A percentile compares a stretch with the other conserved stretches of the same genome.
These are phyloP conservation scores for Nicotiana attenuata DNA, from an alignment of 257 asterid species.

Conservation along the genomic window DNA sequence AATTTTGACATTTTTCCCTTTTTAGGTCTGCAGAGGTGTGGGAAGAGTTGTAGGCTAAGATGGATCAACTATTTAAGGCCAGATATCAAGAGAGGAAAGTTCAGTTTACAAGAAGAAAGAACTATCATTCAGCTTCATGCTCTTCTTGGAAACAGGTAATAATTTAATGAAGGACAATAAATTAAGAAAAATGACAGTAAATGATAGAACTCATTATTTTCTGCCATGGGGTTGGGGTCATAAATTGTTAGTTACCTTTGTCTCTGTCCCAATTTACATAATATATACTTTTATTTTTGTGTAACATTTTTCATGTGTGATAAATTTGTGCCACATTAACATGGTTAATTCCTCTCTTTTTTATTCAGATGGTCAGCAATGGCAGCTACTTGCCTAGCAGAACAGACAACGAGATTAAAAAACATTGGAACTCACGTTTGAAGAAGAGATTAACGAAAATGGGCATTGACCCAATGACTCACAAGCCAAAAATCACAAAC, in stretches of 20 bases:
- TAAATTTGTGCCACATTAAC: neutral
- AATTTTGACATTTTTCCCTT: neutral
- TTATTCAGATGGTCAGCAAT: slow-evolving; percentile 29
- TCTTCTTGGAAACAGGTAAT: slow-evolving; percentile 32
- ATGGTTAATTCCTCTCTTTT: neutral
- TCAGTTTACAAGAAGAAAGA: slow-evolving; percentile 25
- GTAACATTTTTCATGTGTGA: neutral
- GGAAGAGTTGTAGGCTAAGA: slow-evolving; percentile 29
- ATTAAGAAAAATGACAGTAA: neutral
- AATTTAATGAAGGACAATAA: neutral
- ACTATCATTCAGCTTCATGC: slow-evolving; percentile 35
- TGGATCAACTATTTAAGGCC: slow-evolving; percentile 30
- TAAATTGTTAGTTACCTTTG: neutral
- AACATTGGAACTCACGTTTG: slow-evolving; percentile 29
- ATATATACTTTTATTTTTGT: no score
- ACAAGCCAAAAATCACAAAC: slow-evolving; percentile 15
- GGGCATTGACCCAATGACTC: slow-evolving; percentile 33
- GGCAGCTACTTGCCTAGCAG: slow-evolving; percentile 21
- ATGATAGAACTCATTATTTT: neutral
- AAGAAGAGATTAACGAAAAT: slow-evolving; percentile 27
- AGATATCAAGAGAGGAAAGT: slow-evolving; percentile 25
- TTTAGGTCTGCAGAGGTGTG: slow-evolving; percentile 23
- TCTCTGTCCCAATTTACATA: neutral
- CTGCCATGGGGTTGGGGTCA: neutral
- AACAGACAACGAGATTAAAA: slow-evolving; percentile 31